These are phyloP conservation scores for Meyerozyma smithsonii DNA, from an alignment of 1,139 yeast species.

Conservation along the genomic window DNA sequence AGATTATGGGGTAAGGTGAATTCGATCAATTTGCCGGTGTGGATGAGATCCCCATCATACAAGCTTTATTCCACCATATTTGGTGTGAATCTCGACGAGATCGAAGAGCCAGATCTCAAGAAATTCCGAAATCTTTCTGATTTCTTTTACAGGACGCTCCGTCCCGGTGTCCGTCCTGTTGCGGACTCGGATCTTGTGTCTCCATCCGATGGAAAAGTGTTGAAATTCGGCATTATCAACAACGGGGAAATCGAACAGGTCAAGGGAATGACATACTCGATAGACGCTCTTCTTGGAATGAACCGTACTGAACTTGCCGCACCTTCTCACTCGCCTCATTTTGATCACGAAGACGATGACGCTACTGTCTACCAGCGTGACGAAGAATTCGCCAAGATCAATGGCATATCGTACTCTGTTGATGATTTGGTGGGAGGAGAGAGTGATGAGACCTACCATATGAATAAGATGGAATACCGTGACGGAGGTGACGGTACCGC, in stretches of 20 bases:
- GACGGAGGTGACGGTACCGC: conserved; percentile 58
- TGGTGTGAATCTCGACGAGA: conserved; percentile 87
- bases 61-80: conserved; percentile 72
- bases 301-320: conserved; percentile 49
- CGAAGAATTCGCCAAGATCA: conserved; percentile 71
- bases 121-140: conserved; percentile 80
- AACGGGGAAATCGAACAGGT: conserved; percentile 93
- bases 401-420: conserved; percentile 69
- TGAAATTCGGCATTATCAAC: conserved; percentile 80
- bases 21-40: conserved; percentile 75
- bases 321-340: conserved; percentile 52
- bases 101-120: conserved; percentile 74
- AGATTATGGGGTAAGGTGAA: conserved; percentile 94
- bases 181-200: conserved; percentile 68
- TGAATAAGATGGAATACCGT: conserved; percentile 44
- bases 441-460: conserved; percentile 29
- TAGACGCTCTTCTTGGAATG: conserved; percentile 83
- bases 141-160: conserved; percentile 81
- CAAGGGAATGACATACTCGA: conserved; percentile 90
- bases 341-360: conserved; percentile 38
- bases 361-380: conserved; percentile 49
- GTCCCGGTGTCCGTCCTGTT: conserved; percentile 77
- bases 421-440: conserved; percentile 64
- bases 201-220: conserved; percentile 90
- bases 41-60: conserved; percentile 84